phyloP scores from a whole-genome alignment of 2,329 filamentous ascomycete species.

The Chalaropsis ovoidea region DNA sequence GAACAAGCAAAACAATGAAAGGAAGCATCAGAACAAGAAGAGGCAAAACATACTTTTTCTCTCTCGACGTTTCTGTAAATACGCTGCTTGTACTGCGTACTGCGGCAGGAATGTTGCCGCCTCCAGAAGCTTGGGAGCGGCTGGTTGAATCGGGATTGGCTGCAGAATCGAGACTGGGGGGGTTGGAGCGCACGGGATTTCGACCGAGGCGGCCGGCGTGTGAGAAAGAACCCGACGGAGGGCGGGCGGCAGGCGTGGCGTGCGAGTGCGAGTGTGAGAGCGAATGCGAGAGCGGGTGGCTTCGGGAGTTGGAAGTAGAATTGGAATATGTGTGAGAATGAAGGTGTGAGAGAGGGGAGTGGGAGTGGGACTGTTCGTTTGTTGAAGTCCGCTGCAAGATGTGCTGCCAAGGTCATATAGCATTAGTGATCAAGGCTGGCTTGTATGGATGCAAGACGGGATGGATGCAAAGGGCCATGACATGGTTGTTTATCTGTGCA shows the following conservation, averaged over 20 bases:
- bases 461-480: neutral
- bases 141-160: neutral
- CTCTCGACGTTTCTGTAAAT: conserved; percentile 11
- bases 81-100: neutral
- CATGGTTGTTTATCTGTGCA: neutral
- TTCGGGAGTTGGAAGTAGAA: neutral
- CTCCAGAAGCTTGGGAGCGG: neutral
- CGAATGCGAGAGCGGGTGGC: neutral
- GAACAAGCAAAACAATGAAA: neutral
- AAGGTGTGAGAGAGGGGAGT: conserved; percentile 5
- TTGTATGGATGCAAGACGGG: neutral
- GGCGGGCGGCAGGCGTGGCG: neutral
- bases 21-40: neutral
- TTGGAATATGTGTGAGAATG: conserved; percentile 1
- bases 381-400: conserved; percentile 19
- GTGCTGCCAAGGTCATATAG: conserved; percentile 15
- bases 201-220: neutral
- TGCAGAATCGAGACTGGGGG: conserved; percentile 1
- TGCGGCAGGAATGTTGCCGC: neutral
- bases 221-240: neutral
- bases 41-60: conserved; percentile 1
- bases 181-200: neutral
- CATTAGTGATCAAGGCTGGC: neutral
- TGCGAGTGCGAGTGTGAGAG: neutral
- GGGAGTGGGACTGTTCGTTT: conserved; percentile 13